Base-by-base conservation (phyloP, 805 yeast genomes). In the Yarrowia sp. region DNA sequence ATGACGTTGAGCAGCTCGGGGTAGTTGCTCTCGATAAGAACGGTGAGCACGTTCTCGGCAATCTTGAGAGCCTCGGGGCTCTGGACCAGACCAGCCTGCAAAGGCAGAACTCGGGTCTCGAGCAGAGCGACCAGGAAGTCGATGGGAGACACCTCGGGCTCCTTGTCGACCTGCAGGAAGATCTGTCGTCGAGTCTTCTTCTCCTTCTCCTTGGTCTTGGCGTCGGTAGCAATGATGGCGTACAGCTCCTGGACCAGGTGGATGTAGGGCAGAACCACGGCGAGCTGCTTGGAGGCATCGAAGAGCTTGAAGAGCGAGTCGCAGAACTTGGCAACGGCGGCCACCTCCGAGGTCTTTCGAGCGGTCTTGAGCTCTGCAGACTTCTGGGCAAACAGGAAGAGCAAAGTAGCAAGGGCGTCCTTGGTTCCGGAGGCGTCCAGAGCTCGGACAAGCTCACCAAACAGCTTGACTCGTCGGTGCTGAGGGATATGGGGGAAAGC, bases 401-500 rank as follows among this genome's bases (percentile, higher is more conserved):
- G 76, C 56, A 94, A 84, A 61, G 89, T 82, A 72, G 90, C 91
- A 70, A 93, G 81, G 2, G 96, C 85, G 60, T 81, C 78, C 9
- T 82, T 80, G 42, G 40, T 7, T 12, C 50, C 64, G 5, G 64
- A 42, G 55, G 89, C 80, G 24, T 94, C 93, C 70, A 95, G 80
- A 1, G 97, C 90, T 72, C 83, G 83, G 15, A 92, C 86, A n/a
- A 95, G 82, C 1, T 96, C 88, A 2, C 90, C 84, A 73, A 91
- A 95, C 66, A 95, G 79, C 74, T 87, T 88, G 47, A 91, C 96
- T 73, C 99, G 85, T 78, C 99, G 90, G 76, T 95, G 99, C 76
- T 97, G 87, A 70, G 99, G 99, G 71, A 95, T 93, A 75, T 95
- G 98, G 67, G 88, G 87, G 79, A 95, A 91, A 0, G 99, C 98